Evolutionary conservation across 352 stramenopile species (phyloP).

Genomic region (Globisporangium iwayamae): DNA sequence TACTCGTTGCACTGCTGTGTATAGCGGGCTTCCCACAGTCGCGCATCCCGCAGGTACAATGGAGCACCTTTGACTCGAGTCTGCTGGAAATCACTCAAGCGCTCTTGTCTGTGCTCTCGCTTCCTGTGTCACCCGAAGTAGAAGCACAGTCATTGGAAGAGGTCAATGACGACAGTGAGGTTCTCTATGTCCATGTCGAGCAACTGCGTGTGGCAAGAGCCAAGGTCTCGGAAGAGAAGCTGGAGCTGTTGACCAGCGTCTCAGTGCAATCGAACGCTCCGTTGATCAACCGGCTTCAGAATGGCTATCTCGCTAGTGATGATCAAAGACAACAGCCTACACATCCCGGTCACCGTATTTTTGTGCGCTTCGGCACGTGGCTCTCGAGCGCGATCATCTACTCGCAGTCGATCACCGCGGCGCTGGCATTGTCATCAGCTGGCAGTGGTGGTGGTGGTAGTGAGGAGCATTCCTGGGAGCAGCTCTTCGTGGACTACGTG

Average conservation of each 20-base stretch:
- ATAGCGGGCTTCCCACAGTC: conserved; percentile 31
- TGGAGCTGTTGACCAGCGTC: background rate
- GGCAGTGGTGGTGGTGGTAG: background rate
- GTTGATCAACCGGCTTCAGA: conserved; percentile 1
- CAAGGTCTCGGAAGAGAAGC: conserved; percentile 2
- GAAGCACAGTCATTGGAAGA: background rate
- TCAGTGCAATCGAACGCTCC: background rate
- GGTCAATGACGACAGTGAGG: background rate
- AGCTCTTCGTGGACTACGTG: conserved; percentile 35
- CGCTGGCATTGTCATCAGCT: background rate
- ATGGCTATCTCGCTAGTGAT: background rate
- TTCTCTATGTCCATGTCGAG: conserved; percentile 11
- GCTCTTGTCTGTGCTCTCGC: conserved; percentile 5
- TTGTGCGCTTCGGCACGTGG: conserved; percentile 14
- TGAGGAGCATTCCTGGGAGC: conserved; percentile 35
- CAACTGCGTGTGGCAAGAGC: background rate
- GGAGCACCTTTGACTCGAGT: conserved; percentile 11
- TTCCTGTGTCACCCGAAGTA: background rate
- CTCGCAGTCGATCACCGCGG: conserved; percentile 16
- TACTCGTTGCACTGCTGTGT: conserved; percentile 36
- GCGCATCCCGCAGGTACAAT: conserved; percentile 8
- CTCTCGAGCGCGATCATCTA: conserved; percentile 19
- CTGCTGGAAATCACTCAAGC: conserved; percentile 6
- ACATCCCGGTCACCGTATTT: background rate
- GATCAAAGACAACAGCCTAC: background rate